phyloP scores from a whole-genome alignment of 164 flowering plant species.

The Magnolia changhungtana region DNA sequence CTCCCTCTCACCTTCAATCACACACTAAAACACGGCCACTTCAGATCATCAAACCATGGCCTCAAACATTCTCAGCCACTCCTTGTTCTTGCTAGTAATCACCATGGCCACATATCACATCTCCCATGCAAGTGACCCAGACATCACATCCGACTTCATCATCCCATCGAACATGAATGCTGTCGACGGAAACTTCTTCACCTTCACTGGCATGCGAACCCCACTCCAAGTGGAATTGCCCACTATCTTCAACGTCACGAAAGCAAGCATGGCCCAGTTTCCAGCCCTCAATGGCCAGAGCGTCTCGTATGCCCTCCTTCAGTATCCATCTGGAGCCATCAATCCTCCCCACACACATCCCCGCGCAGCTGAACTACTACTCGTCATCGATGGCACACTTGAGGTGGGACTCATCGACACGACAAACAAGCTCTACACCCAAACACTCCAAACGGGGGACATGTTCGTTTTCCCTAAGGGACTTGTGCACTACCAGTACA shows the following conservation, averaged over 20 bases:
- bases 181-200: background rate
- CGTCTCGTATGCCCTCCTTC: background rate
- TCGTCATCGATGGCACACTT: background rate
- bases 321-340: background rate
- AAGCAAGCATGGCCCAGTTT: background rate
- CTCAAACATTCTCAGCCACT: background rate
- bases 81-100: background rate
- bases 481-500: slow-evolving; percentile 7
- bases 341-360: slow-evolving; percentile 6
- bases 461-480: slow-evolving; percentile 31
- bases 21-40: background rate
- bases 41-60: background rate
- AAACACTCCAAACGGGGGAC: slow-evolving; percentile 9
- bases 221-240: background rate
- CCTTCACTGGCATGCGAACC: background rate
- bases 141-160: background rate
- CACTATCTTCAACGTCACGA: background rate
- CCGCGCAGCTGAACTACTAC: background rate
- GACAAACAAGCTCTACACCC: background rate
- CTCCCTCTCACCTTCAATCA: background rate
- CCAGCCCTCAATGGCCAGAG: background rate
- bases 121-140: background rate
- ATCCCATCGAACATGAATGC: background rate
- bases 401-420: slow-evolving; percentile 1
- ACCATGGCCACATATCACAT: background rate